Conservation (phyloP, 2,329 filamentous ascomycete species). For the Botrytis medusae region DNA sequence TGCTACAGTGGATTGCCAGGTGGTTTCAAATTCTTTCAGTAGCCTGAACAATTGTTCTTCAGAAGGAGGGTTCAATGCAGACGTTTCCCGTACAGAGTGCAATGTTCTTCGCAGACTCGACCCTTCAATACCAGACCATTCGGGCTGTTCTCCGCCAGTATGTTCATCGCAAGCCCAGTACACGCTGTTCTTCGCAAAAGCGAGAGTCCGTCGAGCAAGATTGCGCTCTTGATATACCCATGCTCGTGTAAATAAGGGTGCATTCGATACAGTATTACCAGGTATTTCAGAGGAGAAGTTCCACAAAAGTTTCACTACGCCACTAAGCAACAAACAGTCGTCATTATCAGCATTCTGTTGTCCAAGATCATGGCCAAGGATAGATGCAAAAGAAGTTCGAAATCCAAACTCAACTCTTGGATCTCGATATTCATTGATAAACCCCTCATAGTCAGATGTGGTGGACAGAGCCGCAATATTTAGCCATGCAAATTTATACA, state of each 20-base stretch:
- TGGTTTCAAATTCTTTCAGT: not conserved
- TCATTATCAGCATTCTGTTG: not conserved
- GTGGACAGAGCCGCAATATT: not conserved
- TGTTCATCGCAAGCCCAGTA: not conserved
- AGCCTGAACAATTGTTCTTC: not conserved
- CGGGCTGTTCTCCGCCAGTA: not conserved
- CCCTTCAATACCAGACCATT: not conserved
- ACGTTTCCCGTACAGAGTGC: not conserved
- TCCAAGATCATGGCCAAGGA: not conserved
- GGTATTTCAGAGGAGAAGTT: not conserved
- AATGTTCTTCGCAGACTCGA: not conserved
- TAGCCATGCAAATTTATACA: slow-evolving; percentile 22
- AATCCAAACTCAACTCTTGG: not conserved
- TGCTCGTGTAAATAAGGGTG: not conserved
- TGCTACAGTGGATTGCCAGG: not conserved
- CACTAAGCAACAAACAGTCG: not conserved
- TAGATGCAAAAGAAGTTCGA: not conserved
- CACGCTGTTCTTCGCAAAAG: not conserved
- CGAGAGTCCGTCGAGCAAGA: not conserved
- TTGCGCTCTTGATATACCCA: not conserved
- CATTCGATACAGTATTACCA: not conserved
- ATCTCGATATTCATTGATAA: not conserved
- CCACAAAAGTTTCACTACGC: not conserved
- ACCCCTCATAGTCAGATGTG: not conserved
- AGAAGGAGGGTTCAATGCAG: not conserved